These are phyloP conservation scores for Pulveroboletus sp. DNA, from an alignment of 768 basidiomycete species.

Conservation along the genomic window DNA sequence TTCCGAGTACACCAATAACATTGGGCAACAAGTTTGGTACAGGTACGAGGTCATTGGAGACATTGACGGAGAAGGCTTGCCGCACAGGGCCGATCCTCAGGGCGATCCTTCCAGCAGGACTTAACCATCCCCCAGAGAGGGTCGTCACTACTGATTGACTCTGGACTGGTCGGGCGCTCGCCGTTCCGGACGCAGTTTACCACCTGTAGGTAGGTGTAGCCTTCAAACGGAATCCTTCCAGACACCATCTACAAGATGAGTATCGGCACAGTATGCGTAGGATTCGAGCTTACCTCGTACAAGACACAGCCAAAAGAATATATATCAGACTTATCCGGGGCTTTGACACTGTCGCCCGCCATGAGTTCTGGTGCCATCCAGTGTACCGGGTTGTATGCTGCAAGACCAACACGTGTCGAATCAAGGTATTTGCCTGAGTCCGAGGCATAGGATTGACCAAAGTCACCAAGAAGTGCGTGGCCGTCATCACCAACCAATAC, in stretches of 20 bases:
- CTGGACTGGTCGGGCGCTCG: constrained; percentile 7
- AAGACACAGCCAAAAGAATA: constrained; percentile 28
- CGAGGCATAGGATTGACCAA: constrained; percentile 24
- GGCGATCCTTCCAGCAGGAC: constrained; percentile 8
- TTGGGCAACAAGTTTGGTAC: too few relatives aligned
- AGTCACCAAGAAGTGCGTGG: constrained; percentile 22
- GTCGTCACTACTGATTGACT: constrained; percentile 1
- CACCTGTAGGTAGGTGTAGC: not conserved
- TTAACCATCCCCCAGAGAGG: constrained; percentile 11
- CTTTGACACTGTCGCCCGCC: constrained; percentile 1
- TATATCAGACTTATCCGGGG: constrained; percentile 18
- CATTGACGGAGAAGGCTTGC: not conserved
- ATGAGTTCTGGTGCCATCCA: constrained; percentile 31
- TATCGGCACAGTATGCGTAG: not conserved
- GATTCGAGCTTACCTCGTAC: constrained; percentile 24
- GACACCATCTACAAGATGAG: constrained; percentile 17
- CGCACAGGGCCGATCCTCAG: constrained; percentile 15
- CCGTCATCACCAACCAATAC: constrained; percentile 14
- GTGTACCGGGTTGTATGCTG: not conserved
- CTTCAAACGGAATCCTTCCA: constrained; percentile 13
- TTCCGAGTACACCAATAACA: not conserved
- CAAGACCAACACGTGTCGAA: constrained; percentile 17
- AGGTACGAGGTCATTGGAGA: not conserved
- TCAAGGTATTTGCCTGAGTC: constrained; percentile 25
- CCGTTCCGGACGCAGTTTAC: not conserved